phyloP scores from a whole-genome alignment of 2,329 filamentous ascomycete species.

The Monosporascus sp. region DNA sequence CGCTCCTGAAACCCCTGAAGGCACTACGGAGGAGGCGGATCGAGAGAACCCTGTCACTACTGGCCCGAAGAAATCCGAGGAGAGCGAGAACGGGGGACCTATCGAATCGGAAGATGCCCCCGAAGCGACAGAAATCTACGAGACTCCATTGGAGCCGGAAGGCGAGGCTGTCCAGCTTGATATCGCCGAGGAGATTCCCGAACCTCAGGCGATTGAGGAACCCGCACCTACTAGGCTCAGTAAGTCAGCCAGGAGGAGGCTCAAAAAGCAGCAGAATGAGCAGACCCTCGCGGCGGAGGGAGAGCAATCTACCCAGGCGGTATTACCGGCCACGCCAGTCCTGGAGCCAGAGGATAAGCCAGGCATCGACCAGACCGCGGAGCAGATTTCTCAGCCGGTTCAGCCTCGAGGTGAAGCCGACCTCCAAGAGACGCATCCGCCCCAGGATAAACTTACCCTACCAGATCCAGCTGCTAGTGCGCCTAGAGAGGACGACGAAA shows the following conservation, averaged over 20 bases:
- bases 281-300: not conserved
- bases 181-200: not conserved
- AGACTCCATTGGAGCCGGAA: not conserved
- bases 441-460: not conserved
- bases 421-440: not conserved
- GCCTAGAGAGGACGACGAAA: conserved; percentile 11
- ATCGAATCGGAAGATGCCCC: not conserved
- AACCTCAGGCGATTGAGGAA: not conserved
- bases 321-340: not conserved
- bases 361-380: not conserved
- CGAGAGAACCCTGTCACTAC: not conserved
- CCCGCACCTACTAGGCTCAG: not conserved
- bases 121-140: not conserved
- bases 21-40: not conserved
- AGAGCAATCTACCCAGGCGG: not conserved
- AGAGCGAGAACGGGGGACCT: not conserved
- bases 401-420: not conserved
- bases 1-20: not conserved
- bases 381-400: not conserved
- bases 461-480: not conserved
- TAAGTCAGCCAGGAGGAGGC: not conserved
- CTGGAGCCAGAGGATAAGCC: not conserved
- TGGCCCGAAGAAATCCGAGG: not conserved
- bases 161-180: not conserved
- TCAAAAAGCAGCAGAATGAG: not conserved